A percentile compares a stretch with the other conserved stretches of the same genome.
These are phyloP conservation scores for Fusarium veterinarium DNA, from an alignment of 2,329 filamentous ascomycete species.

Conservation along the genomic window DNA sequence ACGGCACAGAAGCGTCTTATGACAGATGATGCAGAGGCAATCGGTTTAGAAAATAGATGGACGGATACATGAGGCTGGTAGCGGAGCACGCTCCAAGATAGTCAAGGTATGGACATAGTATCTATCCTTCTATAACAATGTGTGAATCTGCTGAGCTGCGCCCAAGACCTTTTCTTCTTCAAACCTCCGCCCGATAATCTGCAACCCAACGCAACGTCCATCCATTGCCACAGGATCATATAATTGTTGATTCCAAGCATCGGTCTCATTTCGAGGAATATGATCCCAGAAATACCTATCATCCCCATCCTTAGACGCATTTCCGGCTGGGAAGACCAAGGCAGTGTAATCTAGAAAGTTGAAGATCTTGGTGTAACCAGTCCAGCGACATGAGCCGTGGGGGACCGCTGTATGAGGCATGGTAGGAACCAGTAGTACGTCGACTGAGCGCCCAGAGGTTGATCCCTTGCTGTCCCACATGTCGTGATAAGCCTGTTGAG, in stretches of 20 bases:
- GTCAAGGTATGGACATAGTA: background rate
- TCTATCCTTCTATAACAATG: background rate
- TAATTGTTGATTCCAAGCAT: background rate
- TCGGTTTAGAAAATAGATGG: background rate
- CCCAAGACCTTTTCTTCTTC: background rate
- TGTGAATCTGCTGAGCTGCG: background rate
- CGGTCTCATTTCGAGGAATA: background rate
- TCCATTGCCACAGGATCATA: background rate
- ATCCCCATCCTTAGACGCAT: background rate
- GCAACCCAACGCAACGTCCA: background rate
- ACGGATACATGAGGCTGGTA: no score
- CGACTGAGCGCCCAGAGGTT: rapidly evolving
- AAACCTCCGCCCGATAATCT: background rate
- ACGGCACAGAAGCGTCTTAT: rapidly evolving
- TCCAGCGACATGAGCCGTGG: background rate
- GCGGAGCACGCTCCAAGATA: background rate
- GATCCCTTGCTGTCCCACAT: background rate
- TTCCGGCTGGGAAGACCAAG: background rate
- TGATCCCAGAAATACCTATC: background rate
- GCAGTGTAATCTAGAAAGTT: background rate
- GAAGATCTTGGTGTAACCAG: background rate
- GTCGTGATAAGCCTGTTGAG: background rate
- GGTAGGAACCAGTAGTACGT: background rate
- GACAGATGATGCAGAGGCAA: background rate
- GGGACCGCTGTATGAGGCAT: background rate